Evolutionary conservation across 345 rosid species (phyloP).

Genomic region (Theobroma cacao): DNA sequence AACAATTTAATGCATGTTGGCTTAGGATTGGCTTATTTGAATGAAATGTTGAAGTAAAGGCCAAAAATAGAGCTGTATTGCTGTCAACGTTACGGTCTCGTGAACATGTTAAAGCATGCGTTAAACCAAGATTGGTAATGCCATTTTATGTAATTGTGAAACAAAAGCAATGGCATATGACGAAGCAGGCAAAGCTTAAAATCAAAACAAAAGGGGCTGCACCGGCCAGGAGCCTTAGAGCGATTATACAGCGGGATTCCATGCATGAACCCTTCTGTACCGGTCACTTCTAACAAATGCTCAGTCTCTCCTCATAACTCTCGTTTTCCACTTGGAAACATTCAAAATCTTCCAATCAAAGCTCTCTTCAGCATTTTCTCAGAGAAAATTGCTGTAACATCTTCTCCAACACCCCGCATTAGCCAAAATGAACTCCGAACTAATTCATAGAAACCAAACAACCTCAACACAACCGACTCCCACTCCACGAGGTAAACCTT

Average conservation of each 20-base stretch:
- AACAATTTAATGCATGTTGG: no score
- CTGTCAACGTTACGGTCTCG: no score
- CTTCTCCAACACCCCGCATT: background rate
- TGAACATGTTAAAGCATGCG: background rate
- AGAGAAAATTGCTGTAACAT: background rate
- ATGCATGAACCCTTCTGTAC: background rate
- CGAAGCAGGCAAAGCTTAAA: background rate
- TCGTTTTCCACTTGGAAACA: background rate
- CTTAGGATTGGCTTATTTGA: no score
- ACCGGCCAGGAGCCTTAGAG: background rate
- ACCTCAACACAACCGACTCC: background rate
- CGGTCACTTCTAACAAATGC: constrained; percentile 4
- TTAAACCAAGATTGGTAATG: background rate
- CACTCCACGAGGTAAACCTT: background rate
- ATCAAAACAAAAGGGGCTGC: background rate
- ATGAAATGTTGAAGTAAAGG: no score
- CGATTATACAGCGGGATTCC: background rate
- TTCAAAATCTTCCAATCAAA: background rate
- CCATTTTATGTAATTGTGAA: background rate
- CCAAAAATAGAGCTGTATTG: background rate
- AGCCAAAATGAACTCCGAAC: constrained; percentile 26
- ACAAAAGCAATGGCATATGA: background rate
- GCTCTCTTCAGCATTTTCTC: background rate
- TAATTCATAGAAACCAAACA: constrained; percentile 23
- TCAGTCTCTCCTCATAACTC: background rate